Evolutionary conservation across 192 early-diverging fungal genomes (phyloP).

Genomic region (Phycomyces blakesleeanus): DNA sequence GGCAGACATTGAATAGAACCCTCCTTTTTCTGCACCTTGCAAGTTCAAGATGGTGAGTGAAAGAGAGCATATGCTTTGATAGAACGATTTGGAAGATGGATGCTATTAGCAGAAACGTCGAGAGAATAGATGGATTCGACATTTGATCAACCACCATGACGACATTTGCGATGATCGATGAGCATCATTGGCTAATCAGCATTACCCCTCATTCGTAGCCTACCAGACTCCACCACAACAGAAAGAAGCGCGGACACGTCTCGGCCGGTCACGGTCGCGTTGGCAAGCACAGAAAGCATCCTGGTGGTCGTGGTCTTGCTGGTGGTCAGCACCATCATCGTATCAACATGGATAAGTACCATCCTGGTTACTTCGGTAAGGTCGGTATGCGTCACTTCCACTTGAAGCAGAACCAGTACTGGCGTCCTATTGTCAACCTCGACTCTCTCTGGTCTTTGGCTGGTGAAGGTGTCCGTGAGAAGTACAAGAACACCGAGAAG

Average conservation of each 20-base stretch:
- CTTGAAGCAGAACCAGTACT: slow-evolving; percentile 84
- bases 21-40: slow-evolving; percentile 4
- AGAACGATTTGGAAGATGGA: no score
- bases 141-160: background rate
- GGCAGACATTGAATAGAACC: background rate
- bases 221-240: slow-evolving; percentile 79
- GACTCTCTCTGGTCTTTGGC: slow-evolving; percentile 92
- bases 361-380: slow-evolving; percentile 99
- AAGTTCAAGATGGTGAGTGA: slow-evolving; percentile 3
- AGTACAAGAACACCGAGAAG: slow-evolving; percentile 79
- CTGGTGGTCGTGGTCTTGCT: slow-evolving; percentile 98
- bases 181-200: background rate
- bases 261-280: slow-evolving; percentile 99
- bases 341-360: slow-evolving; percentile 99
- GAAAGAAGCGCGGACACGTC: slow-evolving; percentile 98
- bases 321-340: slow-evolving; percentile 99
- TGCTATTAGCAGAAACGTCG: no score
- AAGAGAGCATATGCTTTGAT: background rate
- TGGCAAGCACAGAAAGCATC: slow-evolving; percentile 89
- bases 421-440: slow-evolving; percentile 86
- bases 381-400: slow-evolving; percentile 99
- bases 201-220: slow-evolving; percentile 47
- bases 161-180: background rate
- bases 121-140: background rate
- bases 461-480: slow-evolving; percentile 75